Base-by-base conservation (phyloP, 306 rosid genomes). In the Vigna trinervia region DNA sequence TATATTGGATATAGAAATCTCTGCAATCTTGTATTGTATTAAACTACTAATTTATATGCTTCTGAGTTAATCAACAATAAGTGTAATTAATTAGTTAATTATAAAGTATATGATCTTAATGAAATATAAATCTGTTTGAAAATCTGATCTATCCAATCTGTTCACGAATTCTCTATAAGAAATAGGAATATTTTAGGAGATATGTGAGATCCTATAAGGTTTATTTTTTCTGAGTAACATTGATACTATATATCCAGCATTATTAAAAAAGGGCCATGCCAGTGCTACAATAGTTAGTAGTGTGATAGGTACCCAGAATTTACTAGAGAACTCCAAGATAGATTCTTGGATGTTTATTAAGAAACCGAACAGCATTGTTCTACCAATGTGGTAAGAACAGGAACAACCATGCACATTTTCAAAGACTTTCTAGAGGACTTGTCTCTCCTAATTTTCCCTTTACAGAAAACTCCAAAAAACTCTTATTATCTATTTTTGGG, bases 11-110 rank as follows among this genome's bases (percentile, higher is more conserved):
- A 22, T 22, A 22, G 50, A 41, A 43, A 19, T 72, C 43, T 38
- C 9, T 38, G 43, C 43, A 80, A 72, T 72, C 47, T 71, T 62
- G 23, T 30, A 50, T 50, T 23, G 53, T 61, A 38, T 71, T 45
- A 50, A 28, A 61, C 58, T 23, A 26, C 38, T n/a, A 36, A 41
- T 9, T 8, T 32, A 62, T 20, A 62, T 32, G 13, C 3, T 5
- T 68, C 39, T 63, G 22, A 20, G 43, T 52, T 38, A 28, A 66
- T 76, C 56, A 61, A 63, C 41, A 50, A 39, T 59, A 60, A 26
- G 46, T n/a, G 63, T 41, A 26, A 9, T 34, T 12, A 22, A 60
- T 66, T 39, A 66, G n/a, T 14, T 64, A 22, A 30, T 34, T 34
- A 19, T 56, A 53, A 60, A 12, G 8, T 58, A 47, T 30, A 43